Base-by-base conservation (phyloP, 106 monocot species). In the Dioscorea alata region DNA sequence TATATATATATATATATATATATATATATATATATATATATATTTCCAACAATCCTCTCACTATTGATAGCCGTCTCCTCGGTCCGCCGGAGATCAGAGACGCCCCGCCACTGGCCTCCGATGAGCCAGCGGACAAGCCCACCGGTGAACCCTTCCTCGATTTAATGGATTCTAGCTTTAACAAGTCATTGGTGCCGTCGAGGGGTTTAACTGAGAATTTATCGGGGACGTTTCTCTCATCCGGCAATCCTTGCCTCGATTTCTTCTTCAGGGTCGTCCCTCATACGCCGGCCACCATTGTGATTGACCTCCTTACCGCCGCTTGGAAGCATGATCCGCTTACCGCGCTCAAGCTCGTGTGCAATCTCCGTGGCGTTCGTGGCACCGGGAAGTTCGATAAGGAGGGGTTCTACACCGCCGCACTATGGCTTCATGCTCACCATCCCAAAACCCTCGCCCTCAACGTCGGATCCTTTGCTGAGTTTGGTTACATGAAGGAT, bases 201-300 rank as follows among this genome's bases (percentile, higher is more conserved):
- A 85, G 52, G 78, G 88, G 84, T 32, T 24, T 58, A 9, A 84
- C 84, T 16, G 81, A 85, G 71, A 81, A 85, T 59, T 2, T n/a
- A 50, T 85, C 85, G n/a, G 33, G 78, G 15, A 85, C 84, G 24
- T 88, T 56, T 64, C 64, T 73, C 60, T 61, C 67, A 64, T 76
- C 88, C 17, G 81, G 82, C 52, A 76, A 88, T 68, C 79, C 88
- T 22, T 74, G 67, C 67, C 79, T 88, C 34, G 88, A 81, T 32
- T 81, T 76, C 63, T 76, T 76, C 69, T 76, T 76, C 81, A 75
- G 75, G 5, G 71, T 75, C 18, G 80, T 81, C 57, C 84, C 80
- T 20, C 22, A 42, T 32, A 85, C 75, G 23, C 59, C 69, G 10
- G 12, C 77, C 14, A 69, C 31, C 2, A 68, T 33, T 12, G 33